Evolutionary conservation across 208 protist species (phyloP), one percentile per base, ranked within the genome.

Genomic region (Trypanosoma caninum): DNA sequence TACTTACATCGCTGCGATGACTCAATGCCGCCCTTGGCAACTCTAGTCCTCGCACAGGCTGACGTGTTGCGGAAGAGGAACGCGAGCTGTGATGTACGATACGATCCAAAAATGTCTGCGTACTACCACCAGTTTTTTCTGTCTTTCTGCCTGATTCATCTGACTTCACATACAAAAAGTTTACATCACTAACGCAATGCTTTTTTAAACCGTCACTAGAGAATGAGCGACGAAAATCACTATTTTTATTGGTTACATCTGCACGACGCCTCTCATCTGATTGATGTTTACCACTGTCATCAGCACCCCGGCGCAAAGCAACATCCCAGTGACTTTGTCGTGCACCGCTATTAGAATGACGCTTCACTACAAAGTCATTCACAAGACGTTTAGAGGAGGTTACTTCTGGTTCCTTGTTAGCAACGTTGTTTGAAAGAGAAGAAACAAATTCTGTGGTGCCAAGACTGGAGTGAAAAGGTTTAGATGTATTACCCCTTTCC

Each of bases 11-110:
- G n/a, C n/a, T 22, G 4, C 44, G 46, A 3, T 45, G 57, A 52
- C 31, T 63, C 27, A 6, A 42, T 11, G 46, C 28, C 5, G 45
- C 7, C 35, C 14, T 20, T 27, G 47, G 59, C 27, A 65, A 46
- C 28, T 65, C 59, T 23, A 45, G 18, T 25, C 35, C 45, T 37
- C 35, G 20, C 7, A 23, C 27, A n/a, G 59, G 33, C n/a, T 27
- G 59, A 14, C 59, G 59, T 48, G 45, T 65, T 22, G 47, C 47
- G n/a, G 59, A 65, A 38, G 47, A 65, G 33, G 59, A 65, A 34
- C 59, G 59, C 34, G 22, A 28, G 34, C 47, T 48, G 23, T 16
- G 18, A 47, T 44, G 20, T 10, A 22, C 20, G 27, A 65, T 31
- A 48, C 47, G 45, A 18, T 65, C 47, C 35, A 65, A 46, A 27